Evolutionary conservation across 2,329 filamentous ascomycete species (phyloP), one percentile per base, ranked within the genome.

Genomic region (Colletotrichum acutatum): DNA sequence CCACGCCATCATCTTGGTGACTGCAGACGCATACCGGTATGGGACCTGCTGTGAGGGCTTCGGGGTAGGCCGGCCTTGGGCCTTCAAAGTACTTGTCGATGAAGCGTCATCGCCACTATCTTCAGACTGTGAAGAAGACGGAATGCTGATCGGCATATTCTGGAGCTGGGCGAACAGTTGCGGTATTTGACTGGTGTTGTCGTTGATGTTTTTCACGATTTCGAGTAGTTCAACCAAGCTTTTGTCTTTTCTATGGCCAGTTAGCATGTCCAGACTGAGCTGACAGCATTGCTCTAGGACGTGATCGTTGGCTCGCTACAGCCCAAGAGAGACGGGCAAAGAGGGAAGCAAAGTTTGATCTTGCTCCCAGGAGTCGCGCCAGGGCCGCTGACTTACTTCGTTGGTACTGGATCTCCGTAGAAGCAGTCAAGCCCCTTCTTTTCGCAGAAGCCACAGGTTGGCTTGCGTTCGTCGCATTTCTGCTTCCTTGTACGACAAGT

Each of bases 391-490:
- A 85, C 88, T 82, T 85, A 91, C 89, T 91, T 92, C 66, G 90
- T 92, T 46, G 89, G 89, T 76, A 87, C 86, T 30, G 89, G 88
- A 75, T 90, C 89, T 76, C 89, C 84, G 78, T 92, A 92, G 74
- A 85, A 84, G 79, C 90, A 92, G 52, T 68, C 57, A 26, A 37
- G 30, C n/a, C 49, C 34, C n/a, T 26, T 42, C 42, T 56, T 86
- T 72, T 53, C 89, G 86, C 74, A 92, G 19, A 88, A 87, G 68
- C 87, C 84, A 78, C 90, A 92, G 79, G 89, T 90, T 22, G 90
- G 90, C 68, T 89, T 84, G 77, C 86, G 83, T 78, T 92, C 90
- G 78, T 91, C 90, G 80, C 90, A 92, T 83, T 88, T 90, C 76
- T 91, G 90, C 80, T 92, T 92, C 75, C 90, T 88, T 63, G 79